phyloP scores from a whole-genome alignment of 1,284 basidiomycete species.

The Filobasidium uniguttulatum region DNA sequence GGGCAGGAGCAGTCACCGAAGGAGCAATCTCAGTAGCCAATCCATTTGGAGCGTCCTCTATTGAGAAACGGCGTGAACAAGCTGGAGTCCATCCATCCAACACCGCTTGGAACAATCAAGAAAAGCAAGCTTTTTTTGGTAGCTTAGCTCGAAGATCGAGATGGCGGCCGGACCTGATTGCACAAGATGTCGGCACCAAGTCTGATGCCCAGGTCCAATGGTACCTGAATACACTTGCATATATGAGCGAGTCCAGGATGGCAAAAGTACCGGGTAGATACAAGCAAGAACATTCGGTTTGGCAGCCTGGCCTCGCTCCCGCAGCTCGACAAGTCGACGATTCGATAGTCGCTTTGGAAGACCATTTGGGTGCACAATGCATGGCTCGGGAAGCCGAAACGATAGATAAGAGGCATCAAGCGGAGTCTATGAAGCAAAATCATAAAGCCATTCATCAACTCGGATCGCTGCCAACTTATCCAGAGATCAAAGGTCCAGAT shows the following conservation, averaged over 20 bases:
- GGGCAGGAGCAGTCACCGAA: not conserved
- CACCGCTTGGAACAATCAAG: slow-evolving; percentile 47
- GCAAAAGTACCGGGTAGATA: not conserved
- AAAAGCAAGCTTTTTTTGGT: slow-evolving; percentile 59
- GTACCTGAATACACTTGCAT: slow-evolving; percentile 45
- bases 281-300: not conserved
- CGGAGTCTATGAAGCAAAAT: too few relatives aligned
- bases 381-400: too few relatives aligned
- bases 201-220: slow-evolving; percentile 47
- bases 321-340: not conserved
- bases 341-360: not conserved
- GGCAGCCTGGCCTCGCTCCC: slow-evolving; percentile 4
- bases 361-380: too few relatives aligned
- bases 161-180: slow-evolving; percentile 55
- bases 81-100: not conserved
- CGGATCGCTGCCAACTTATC: not conserved
- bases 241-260: not conserved
- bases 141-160: slow-evolving; percentile 51
- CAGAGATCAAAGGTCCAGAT: not conserved
- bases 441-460: too few relatives aligned
- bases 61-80: not conserved
- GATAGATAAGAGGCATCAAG: too few relatives aligned
- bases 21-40: not conserved
- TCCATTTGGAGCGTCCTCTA: not conserved
- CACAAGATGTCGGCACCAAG: slow-evolving; percentile 49